Evolutionary conservation across 306 rosid genomes (phyloP).

Genomic region (Abrus precatorius): DNA sequence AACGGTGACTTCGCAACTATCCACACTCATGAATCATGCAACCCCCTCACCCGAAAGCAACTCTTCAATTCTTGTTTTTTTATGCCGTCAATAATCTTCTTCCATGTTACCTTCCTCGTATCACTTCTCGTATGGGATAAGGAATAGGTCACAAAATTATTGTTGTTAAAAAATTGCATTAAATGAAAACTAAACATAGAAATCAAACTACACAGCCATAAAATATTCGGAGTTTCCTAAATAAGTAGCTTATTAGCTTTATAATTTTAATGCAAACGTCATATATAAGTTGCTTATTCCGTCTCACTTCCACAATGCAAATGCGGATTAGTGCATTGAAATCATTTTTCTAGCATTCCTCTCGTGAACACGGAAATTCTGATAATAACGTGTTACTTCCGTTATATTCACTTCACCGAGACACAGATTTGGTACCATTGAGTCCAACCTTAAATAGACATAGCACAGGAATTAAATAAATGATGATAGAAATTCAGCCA

Average conservation of each 20-base stretch:
- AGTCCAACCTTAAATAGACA: too few relatives aligned
- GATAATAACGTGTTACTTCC: neutral
- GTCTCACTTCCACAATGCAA: neutral
- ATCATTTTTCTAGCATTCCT: neutral
- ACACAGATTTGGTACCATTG: neutral
- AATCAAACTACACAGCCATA: neutral
- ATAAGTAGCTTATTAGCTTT: neutral
- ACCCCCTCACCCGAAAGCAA: neutral
- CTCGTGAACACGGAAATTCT: neutral
- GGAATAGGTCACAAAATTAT: neutral
- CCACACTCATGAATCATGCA: slow-evolving; percentile 20
- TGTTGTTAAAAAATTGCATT: neutral
- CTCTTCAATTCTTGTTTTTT: neutral
- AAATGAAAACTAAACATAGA: neutral
- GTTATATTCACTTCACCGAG: neutral
- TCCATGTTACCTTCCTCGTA: neutral
- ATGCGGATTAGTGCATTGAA: too few relatives aligned
- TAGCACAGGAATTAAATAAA: neutral
- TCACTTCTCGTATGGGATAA: neutral
- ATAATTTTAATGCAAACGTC: neutral
- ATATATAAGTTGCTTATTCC: neutral
- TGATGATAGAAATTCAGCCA: neutral
- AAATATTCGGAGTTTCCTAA: neutral
- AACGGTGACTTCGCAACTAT: slow-evolving; percentile 47
- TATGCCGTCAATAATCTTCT: neutral